Conservation (phyloP, 2,329 filamentous ascomycete genomes). For the Calonectria naviculata region DNA sequence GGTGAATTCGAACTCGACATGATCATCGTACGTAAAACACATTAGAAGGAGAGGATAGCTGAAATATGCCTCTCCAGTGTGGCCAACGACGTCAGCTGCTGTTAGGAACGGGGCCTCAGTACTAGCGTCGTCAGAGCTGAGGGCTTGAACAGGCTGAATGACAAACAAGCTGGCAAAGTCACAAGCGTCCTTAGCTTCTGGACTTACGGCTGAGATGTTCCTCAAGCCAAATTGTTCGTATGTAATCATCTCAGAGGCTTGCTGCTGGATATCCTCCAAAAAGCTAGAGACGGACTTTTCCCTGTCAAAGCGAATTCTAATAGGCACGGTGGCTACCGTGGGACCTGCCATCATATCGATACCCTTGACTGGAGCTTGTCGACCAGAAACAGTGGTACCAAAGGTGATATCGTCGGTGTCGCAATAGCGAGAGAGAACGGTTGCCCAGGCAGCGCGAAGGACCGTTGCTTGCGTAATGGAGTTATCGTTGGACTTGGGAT, state of each 20-base stretch:
- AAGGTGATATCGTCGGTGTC: constrained; percentile 6
- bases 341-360: constrained; percentile 4
- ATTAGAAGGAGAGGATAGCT: background rate
- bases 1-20: background rate
- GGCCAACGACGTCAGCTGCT: background rate
- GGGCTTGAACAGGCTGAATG: background rate
- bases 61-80: background rate
- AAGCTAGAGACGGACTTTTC: background rate
- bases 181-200: background rate
- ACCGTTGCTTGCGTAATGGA: constrained; percentile 4
- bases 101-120: background rate
- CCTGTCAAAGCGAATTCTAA: background rate
- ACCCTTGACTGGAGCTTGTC: background rate
- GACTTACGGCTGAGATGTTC: background rate
- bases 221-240: background rate
- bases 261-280: background rate
- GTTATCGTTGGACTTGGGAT: background rate
- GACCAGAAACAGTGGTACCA: constrained; percentile 8
- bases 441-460: constrained; percentile 12
- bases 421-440: constrained; percentile 2
- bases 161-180: background rate
- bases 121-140: background rate
- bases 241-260: background rate
- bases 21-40: constrained; percentile 5
- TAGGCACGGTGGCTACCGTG: background rate